Conservation (phyloP, 2,329 filamentous ascomycete genomes). For the Fonsecaea nubica region DNA sequence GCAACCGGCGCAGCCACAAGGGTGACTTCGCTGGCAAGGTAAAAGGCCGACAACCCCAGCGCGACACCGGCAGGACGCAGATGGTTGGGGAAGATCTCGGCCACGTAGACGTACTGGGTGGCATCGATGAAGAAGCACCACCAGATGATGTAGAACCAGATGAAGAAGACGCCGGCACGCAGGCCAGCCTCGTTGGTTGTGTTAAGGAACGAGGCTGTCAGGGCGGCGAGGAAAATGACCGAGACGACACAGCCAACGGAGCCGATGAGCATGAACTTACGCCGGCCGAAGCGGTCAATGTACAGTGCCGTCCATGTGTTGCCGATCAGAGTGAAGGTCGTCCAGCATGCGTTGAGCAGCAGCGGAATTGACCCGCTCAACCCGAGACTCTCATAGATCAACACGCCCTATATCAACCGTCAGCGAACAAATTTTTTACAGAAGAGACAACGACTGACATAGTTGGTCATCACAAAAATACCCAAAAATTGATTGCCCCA, state of each 20-base stretch:
- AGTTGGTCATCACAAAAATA: slow-evolving; percentile 32
- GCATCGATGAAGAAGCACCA: slow-evolving; percentile 52
- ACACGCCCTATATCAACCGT: slow-evolving; percentile 50
- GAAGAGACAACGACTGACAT: slow-evolving; percentile 10
- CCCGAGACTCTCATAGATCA: slow-evolving; percentile 49
- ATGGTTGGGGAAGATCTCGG: slow-evolving; percentile 38
- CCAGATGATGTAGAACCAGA: slow-evolving; percentile 51
- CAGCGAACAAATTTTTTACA: slow-evolving; percentile 44
- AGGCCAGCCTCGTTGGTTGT: slow-evolving; percentile 47
- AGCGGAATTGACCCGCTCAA: slow-evolving; percentile 50
- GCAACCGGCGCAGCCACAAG: slow-evolving; percentile 42
- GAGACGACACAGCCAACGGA: slow-evolving; percentile 49
- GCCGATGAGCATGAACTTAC: slow-evolving; percentile 47
- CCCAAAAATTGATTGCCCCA: slow-evolving; percentile 48
- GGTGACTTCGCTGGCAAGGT: slow-evolving; percentile 33
- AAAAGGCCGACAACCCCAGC: slow-evolving; percentile 33
- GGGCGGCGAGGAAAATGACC: slow-evolving; percentile 48
- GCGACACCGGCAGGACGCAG: slow-evolving; percentile 35
- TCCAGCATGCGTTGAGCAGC: slow-evolving; percentile 54
- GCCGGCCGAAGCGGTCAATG: slow-evolving; percentile 46
- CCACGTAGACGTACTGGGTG: slow-evolving; percentile 34
- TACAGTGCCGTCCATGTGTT: slow-evolving; percentile 53
- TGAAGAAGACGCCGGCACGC: slow-evolving; percentile 50
- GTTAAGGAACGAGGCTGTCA: slow-evolving; percentile 47
- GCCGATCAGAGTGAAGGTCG: slow-evolving; percentile 50